Evolutionary conservation across 1,284 basidiomycete species (phyloP), one percentile per base, ranked within the genome.

Genomic region (Trichosporon coremiiforme): DNA sequence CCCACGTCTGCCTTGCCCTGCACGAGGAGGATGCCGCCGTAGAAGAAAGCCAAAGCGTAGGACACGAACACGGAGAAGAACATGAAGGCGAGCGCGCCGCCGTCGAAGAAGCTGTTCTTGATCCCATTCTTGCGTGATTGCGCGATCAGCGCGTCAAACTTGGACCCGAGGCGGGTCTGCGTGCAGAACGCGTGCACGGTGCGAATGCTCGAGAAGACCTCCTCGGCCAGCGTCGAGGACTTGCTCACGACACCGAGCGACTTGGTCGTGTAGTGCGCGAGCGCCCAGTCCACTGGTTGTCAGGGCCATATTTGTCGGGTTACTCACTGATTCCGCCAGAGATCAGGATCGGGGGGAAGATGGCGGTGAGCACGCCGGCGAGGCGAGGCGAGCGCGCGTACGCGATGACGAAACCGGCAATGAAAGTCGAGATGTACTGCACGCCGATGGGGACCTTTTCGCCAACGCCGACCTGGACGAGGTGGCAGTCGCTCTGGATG

Each of bases 201-300:
- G 20, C 82, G 77, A 70, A 84, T 80, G 78, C 9, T 33, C 33
- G 75, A 76, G 68, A 99, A 91, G 76, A 94, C 93, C 82, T 99
- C 96, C 83, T 99, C 96, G 0, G 95, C 95, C n/a, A 98, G 82
- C 4, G 88, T 90, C 53, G 95, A 95, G 31, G 90, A 91, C 25
- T 91, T 89, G 3, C 94, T 92, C 41, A 96, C 88, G 69, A 90
- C 85, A 69, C 90, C 88, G 67, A 96, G 87, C 29, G 90, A 47
- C 85, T 71, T 78, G 86, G 77, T 78, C 64, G 79, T 77, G 70
- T 76, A 81, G 68, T 81, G 80, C 29, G 80, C 74, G 75, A 80
- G 79, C 33, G 77, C 64, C 12, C 57, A 68, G 53, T 75, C 73
- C 78, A 79, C 68, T 69, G 22, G 5, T n/a, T n/a, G n/a, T n/a